Percentiles rank a stretch among this genome's conserved stretches.
phyloP scores from a whole-genome alignment of 257 asterid genomes.

The Jasminum sambac region DNA sequence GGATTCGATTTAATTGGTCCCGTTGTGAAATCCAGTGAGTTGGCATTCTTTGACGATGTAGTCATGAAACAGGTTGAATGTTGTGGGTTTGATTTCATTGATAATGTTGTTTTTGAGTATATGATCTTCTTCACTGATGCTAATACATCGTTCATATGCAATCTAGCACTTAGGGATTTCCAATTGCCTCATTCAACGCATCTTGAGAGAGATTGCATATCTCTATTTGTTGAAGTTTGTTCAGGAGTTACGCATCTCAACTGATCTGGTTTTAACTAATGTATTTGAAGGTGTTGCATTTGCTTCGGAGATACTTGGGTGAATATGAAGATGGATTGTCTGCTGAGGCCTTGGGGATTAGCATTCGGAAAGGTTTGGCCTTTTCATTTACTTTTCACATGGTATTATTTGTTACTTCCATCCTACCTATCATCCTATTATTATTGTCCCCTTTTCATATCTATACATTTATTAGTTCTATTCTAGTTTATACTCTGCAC shows the following conservation, averaged over 20 bases:
- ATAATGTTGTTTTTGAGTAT: no score
- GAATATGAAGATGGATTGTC: conserved; percentile 99
- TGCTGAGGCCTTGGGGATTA: conserved; percentile 92
- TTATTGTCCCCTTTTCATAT: not conserved
- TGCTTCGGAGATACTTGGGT: conserved; percentile 97
- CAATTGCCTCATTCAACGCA: conserved; percentile 13
- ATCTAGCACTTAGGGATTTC: conserved; percentile 19
- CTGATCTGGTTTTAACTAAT: conserved; percentile 15
- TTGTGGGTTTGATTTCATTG: no score
- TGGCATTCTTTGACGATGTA: no score
- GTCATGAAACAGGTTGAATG: no score
- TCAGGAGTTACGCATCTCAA: conserved; percentile 15
- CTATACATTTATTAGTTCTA: not conserved
- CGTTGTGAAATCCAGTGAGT: no score
- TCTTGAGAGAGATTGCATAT: conserved; percentile 13
- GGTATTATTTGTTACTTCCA: not conserved
- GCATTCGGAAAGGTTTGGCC: conserved; percentile 89
- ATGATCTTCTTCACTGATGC: no score
- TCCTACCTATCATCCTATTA: not conserved
- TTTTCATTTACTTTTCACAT: not conserved
- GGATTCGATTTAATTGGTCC: no score
- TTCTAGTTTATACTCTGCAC: conserved; percentile 19
- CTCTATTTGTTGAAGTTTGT: not conserved
- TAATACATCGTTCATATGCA: no score
- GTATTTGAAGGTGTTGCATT: conserved; percentile 77